Percentiles rank a stretch among this genome's conserved stretches.
Evolutionary conservation across 768 basidiomycete species (phyloP).

Genomic region (Auriculariales sp.): DNA sequence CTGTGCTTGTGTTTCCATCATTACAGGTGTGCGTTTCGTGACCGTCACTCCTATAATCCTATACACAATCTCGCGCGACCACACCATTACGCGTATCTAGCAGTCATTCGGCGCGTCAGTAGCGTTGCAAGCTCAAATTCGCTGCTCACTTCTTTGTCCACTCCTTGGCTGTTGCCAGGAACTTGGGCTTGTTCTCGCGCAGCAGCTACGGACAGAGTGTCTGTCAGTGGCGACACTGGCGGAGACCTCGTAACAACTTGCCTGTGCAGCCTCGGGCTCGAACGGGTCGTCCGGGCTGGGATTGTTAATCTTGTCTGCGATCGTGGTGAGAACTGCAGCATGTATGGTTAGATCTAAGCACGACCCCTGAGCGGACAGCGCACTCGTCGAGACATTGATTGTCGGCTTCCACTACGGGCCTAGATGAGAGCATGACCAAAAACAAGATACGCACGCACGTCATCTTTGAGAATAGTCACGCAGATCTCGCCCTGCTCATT

Average conservation of each 20-base stretch:
- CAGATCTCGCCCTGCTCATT: conserved; percentile 82
- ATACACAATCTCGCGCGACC: too few relatives aligned
- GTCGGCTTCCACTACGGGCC: conserved; percentile 68
- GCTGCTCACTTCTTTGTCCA: conserved; percentile 63
- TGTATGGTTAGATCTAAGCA: conserved; percentile 2
- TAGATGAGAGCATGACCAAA: not conserved
- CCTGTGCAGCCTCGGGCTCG: conserved; percentile 62
- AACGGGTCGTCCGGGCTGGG: conserved; percentile 82
- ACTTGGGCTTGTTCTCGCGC: conserved; percentile 65
- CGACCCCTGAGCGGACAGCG: conserved; percentile 8
- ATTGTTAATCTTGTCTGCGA: conserved; percentile 79
- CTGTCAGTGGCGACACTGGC: not conserved
- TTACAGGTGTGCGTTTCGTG: too few relatives aligned
- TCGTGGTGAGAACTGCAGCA: conserved; percentile 47
- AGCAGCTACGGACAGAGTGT: conserved; percentile 31
- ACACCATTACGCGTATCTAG: too few relatives aligned
- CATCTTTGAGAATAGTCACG: conserved; percentile 70
- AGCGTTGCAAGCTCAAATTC: too few relatives aligned
- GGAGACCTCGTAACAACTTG: not conserved
- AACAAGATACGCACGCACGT: conserved; percentile 30
- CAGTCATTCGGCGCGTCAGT: too few relatives aligned
- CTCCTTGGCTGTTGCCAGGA: conserved; percentile 64
- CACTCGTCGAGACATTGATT: conserved; percentile 56
- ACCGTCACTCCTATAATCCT: too few relatives aligned
- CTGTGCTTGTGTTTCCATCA: too few relatives aligned